Conservation (phyloP, 495 filamentous ascomycete species). For the Penicillium manginii region DNA sequence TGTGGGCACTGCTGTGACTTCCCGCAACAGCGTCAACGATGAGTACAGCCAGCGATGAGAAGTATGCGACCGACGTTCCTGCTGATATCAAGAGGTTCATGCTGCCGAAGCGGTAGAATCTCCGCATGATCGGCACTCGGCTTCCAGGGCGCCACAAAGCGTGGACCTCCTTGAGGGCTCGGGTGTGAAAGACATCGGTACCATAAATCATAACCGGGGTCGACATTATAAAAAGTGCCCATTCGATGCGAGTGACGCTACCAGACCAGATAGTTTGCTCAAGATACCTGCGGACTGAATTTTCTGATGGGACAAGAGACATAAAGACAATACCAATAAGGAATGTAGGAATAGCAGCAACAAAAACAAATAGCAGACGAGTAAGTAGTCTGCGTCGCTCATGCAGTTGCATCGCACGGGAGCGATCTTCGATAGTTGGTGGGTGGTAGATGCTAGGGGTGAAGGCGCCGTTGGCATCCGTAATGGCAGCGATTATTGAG, state of each 20-base stretch:
- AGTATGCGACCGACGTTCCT: constrained; percentile 87
- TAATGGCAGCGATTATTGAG: constrained; percentile 68
- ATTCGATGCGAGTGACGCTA: constrained; percentile 75
- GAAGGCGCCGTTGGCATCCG: constrained; percentile 67
- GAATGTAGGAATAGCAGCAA: constrained; percentile 83
- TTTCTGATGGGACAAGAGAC: constrained; percentile 68
- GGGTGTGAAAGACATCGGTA: constrained; percentile 82
- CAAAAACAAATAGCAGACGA: constrained; percentile 71
- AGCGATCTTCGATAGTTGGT: constrained; percentile 83
- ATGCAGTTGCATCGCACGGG: constrained; percentile 67
- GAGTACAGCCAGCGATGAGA: constrained; percentile 80
- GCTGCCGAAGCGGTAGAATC: constrained; percentile 92
- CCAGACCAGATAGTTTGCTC: constrained; percentile 72
- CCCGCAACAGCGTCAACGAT: constrained; percentile 63
- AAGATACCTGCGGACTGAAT: constrained; percentile 62
- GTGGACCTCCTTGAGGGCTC: constrained; percentile 77
- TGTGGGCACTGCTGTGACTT: constrained; percentile 42
- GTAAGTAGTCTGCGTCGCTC: constrained; percentile 64
- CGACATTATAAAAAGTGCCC: constrained; percentile 82
- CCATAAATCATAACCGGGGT: constrained; percentile 90
- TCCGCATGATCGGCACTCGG: constrained; percentile 69
- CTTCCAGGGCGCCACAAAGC: constrained; percentile 83
- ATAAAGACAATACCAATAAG: constrained; percentile 91
- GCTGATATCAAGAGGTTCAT: constrained; percentile 95
- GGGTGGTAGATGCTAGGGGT: constrained; percentile 72